These are phyloP conservation scores for Eragrostis tef DNA, from an alignment of 202 grass and related monocot species.

Conservation along the genomic window DNA sequence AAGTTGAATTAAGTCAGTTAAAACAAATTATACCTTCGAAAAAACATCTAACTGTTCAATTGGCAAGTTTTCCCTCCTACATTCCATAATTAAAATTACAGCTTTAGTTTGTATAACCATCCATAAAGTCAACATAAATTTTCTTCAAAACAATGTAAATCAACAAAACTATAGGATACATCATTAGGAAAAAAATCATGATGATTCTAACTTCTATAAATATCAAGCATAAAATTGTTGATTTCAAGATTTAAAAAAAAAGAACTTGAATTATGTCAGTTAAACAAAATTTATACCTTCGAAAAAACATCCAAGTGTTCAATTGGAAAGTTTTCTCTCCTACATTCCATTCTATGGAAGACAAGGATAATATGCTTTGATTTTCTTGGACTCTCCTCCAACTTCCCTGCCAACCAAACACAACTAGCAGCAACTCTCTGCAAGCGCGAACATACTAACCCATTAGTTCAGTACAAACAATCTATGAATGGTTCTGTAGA, in stretches of 20 bases:
- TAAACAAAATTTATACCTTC: slow-evolving; percentile 57
- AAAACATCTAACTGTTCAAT: slow-evolving; percentile 70
- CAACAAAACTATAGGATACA: slow-evolving; percentile 14
- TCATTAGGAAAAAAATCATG: not conserved
- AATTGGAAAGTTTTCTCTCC: slow-evolving; percentile 76
- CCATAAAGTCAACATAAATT: not conserved
- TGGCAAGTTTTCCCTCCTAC: slow-evolving; percentile 76
- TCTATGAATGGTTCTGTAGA: slow-evolving; percentile 15
- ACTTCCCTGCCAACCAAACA: slow-evolving; percentile 87
- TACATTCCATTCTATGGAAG: slow-evolving; percentile 87
- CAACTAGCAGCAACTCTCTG: slow-evolving; percentile 90
- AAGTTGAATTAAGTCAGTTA: slow-evolving; percentile 11
- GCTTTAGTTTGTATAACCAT: slow-evolving; percentile 18
- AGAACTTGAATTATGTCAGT: slow-evolving; percentile 15
- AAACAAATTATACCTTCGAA: slow-evolving; percentile 58
- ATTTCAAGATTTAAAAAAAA: slow-evolving; percentile 8
- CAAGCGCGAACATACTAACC: slow-evolving; percentile 35
- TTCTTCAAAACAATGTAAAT: not conserved
- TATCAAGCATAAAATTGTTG: slow-evolving; percentile 12
- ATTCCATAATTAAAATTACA: slow-evolving; percentile 57
- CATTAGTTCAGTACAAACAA: slow-evolving; percentile 4
- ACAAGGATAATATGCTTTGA: slow-evolving; percentile 81
- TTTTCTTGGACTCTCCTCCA: slow-evolving; percentile 85
- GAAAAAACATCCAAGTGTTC: slow-evolving; percentile 67
- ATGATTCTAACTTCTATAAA: not conserved